Percentiles rank a stretch among this genome's conserved stretches.
Evolutionary conservation across 345 rosid genomes (phyloP).

Genomic region (Lepidium africanum): DNA sequence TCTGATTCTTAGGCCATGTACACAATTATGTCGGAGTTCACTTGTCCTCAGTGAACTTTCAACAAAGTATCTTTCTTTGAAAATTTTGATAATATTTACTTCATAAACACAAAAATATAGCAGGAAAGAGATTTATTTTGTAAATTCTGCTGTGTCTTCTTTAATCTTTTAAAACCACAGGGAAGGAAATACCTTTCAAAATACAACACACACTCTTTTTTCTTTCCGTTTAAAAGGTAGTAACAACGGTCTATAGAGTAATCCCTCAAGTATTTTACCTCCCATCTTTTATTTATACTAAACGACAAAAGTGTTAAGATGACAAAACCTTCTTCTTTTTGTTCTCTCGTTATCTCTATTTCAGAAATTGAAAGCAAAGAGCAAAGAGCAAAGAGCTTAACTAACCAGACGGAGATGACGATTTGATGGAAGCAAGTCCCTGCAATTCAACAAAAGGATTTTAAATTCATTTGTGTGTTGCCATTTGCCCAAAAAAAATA

Average conservation of each 20-base stretch:
- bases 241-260: not conserved
- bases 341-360: not conserved
- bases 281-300: not conserved
- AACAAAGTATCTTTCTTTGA: not conserved
- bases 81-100: not conserved
- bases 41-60: not conserved
- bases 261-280: not conserved
- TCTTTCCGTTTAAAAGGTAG: not conserved
- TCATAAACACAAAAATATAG: not conserved
- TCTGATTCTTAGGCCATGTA: not conserved
- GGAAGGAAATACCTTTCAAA: not conserved
- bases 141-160: not conserved
- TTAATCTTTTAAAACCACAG: not conserved
- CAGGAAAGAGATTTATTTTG: not conserved
- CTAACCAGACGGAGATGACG: constrained; percentile 92
- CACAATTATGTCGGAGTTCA: not conserved
- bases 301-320: not conserved
- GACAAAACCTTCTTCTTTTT: not conserved
- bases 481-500: not conserved
- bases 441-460: constrained; percentile 33
- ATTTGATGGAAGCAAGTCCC: constrained; percentile 79
- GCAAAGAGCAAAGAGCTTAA: constrained; percentile 14
- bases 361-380: not conserved
- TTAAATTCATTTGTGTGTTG: not conserved
- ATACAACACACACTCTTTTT: not conserved